phyloP scores from a whole-genome alignment of 805 yeast species.

The Jamesozyma hellenica region DNA sequence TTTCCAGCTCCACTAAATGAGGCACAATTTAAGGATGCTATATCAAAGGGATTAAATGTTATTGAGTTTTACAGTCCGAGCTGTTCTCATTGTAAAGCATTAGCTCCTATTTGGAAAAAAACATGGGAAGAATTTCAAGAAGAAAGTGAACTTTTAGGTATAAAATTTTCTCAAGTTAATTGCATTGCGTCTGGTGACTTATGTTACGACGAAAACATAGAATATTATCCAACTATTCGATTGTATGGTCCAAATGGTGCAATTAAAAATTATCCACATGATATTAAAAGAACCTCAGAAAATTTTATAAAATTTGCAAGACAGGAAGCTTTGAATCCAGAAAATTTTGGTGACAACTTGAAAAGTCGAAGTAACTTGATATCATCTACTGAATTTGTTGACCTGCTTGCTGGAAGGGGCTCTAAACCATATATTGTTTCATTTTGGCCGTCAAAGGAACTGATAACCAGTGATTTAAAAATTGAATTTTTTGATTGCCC shows the following conservation, averaged over 20 bases:
- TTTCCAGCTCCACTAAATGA: slow-evolving; percentile 44
- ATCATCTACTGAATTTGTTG: slow-evolving; percentile 35
- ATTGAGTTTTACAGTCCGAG: slow-evolving; percentile 88
- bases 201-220: slow-evolving; percentile 57
- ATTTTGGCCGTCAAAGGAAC: slow-evolving; percentile 52
- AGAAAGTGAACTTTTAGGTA: slow-evolving; percentile 34
- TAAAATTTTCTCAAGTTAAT: slow-evolving; percentile 66
- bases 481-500: slow-evolving; percentile 35
- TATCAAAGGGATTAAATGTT: slow-evolving; percentile 52
- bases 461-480: slow-evolving; percentile 27
- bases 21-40: slow-evolving; percentile 39
- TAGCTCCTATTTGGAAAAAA: slow-evolving; percentile 78
- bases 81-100: slow-evolving; percentile 67
- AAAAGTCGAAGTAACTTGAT: slow-evolving; percentile 35
- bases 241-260: slow-evolving; percentile 53
- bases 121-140: slow-evolving; percentile 43
- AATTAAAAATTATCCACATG: slow-evolving; percentile 39
- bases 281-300: slow-evolving; percentile 37
- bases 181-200: slow-evolving; percentile 83
- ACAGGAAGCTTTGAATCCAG: slow-evolving; percentile 41
- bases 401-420: slow-evolving; percentile 42
- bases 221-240: slow-evolving; percentile 59
- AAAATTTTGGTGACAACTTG: slow-evolving; percentile 30
- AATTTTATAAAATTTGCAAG: slow-evolving; percentile 44
- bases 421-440: slow-evolving; percentile 46